phyloP scores from a whole-genome alignment of 2,329 filamentous ascomycete species.

The Arachnomyces sp. region DNA sequence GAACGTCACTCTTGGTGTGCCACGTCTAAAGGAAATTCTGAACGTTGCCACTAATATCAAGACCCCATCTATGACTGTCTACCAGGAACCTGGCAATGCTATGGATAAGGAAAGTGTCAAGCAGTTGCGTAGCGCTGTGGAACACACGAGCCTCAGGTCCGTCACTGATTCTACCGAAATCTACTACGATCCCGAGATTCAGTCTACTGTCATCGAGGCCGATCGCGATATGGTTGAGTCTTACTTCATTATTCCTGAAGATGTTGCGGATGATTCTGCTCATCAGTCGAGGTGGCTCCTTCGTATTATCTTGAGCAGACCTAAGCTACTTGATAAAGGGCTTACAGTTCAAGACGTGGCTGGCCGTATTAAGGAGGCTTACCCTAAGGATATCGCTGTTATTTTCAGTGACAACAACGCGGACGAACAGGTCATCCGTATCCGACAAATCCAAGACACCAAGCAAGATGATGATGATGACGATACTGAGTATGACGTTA shows the following conservation, averaged over 20 bases:
- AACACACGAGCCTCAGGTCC: constrained; percentile 87
- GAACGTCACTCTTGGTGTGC: constrained; percentile 98
- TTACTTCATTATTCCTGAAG: constrained; percentile 89
- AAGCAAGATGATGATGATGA: constrained; percentile 67
- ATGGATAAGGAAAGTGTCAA: constrained; percentile 73
- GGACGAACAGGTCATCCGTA: constrained; percentile 86
- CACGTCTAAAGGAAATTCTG: constrained; percentile 97
- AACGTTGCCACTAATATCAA: constrained; percentile 98
- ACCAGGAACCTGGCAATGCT: constrained; percentile 55
- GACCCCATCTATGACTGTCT: constrained; percentile 94
- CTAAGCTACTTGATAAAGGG: constrained; percentile 91
- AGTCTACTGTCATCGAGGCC: constrained; percentile 73
- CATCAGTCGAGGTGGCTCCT: constrained; percentile 88
- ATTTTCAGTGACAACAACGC: constrained; percentile 98
- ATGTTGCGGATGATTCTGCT: constrained; percentile 55
- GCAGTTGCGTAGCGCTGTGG: constrained; percentile 75
- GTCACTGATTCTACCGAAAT: constrained; percentile 91
- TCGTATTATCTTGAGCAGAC: constrained; percentile 83
- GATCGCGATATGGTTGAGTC: constrained; percentile 94
- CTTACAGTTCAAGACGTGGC: constrained; percentile 88
- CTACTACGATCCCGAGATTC: constrained; percentile 91
- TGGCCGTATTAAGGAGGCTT: constrained; percentile 78
- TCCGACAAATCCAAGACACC: constrained; percentile 64
- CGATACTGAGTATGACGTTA: constrained; percentile 75
- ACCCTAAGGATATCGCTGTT: constrained; percentile 73